A percentile compares a stretch with the other conserved stretches of the same genome.
phyloP scores from a whole-genome alignment of 306 rosid genomes.

The Citrullus amarus region DNA sequence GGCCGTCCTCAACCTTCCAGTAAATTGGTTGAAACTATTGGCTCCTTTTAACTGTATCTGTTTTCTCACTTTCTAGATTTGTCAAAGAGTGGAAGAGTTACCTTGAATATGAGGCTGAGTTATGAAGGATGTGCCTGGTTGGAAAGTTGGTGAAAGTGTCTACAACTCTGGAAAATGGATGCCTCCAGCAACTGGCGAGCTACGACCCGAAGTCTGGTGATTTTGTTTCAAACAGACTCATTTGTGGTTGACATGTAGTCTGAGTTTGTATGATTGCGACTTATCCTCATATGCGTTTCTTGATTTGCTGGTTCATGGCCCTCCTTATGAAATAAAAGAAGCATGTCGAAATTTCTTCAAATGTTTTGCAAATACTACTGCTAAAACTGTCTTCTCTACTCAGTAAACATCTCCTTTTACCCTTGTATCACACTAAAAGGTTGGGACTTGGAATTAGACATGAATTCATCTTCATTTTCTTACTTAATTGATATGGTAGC shows the following conservation, averaged over 20 bases:
- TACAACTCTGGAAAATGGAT: constrained; percentile 93
- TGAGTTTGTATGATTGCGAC: not conserved
- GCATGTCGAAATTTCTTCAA: constrained; percentile 10
- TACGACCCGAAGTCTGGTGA: constrained; percentile 98
- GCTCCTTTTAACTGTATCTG: not conserved
- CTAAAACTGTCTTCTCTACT: not conserved
- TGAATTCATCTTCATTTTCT: not conserved
- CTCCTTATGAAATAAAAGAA: constrained; percentile 1
- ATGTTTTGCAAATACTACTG: constrained; percentile 3
- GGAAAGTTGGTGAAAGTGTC: constrained; percentile 96
- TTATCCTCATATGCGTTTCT: not conserved
- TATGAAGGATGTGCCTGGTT: constrained; percentile 97
- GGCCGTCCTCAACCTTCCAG: not conserved
- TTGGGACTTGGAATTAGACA: not conserved
- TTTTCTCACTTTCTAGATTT: constrained; percentile 36
- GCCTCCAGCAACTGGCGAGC: constrained; percentile 88
- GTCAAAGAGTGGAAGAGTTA: constrained; percentile 93
- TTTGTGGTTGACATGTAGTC: constrained; percentile 3
- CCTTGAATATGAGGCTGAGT: constrained; percentile 95
- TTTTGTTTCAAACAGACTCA: constrained; percentile 10
- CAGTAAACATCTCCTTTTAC: not conserved
- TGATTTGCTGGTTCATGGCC: constrained; percentile 5
- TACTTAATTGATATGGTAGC: not conserved
- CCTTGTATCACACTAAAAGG: not conserved
- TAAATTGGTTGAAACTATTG: not conserved